Conservation (phyloP, 2,329 filamentous ascomycete species). For the Aspergillus eucalypticola region DNA sequence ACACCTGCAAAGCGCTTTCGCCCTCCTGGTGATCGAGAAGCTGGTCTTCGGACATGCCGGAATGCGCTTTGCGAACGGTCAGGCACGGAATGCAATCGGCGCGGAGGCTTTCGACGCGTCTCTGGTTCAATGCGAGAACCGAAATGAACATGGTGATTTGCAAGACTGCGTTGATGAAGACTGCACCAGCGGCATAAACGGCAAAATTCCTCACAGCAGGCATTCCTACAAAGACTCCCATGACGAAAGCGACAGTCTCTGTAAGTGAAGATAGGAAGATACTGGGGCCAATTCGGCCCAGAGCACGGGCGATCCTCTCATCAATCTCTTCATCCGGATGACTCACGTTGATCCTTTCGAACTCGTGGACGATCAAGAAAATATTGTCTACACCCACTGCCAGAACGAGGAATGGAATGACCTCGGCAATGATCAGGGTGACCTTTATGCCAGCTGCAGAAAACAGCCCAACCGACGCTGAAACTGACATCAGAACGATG, state of each 20-base stretch:
- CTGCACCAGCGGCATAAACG: slow-evolving; percentile 90
- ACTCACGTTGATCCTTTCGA: slow-evolving; percentile 89
- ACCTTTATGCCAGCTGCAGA: slow-evolving; percentile 90
- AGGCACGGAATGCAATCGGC: slow-evolving; percentile 92
- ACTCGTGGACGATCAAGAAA: slow-evolving; percentile 97
- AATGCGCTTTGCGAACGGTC: slow-evolving; percentile 73
- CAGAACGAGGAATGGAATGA: slow-evolving; percentile 95
- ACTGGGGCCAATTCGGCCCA: slow-evolving; percentile 96
- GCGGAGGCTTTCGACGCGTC: slow-evolving; percentile 80
- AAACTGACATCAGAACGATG: slow-evolving; percentile 97
- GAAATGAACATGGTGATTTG: slow-evolving; percentile 98
- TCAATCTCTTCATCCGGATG: slow-evolving; percentile 87
- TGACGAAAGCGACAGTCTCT: slow-evolving; percentile 88
- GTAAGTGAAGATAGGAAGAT: slow-evolving; percentile 94
- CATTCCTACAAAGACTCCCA: slow-evolving; percentile 95
- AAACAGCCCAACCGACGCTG: slow-evolving; percentile 90
- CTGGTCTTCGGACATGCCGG: slow-evolving; percentile 63
- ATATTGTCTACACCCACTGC: slow-evolving; percentile 99
- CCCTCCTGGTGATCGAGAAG: slow-evolving; percentile 72
- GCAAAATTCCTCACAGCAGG: slow-evolving; percentile 97
- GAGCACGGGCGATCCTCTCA: slow-evolving; percentile 77
- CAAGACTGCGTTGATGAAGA: slow-evolving; percentile 94
- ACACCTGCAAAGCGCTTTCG: slow-evolving; percentile 78
- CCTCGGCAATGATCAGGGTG: slow-evolving; percentile 95
- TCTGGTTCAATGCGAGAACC: slow-evolving; percentile 86